Evolutionary conservation across 1,284 basidiomycete species (phyloP).

Genomic region (Termitomyces sp.): DNA sequence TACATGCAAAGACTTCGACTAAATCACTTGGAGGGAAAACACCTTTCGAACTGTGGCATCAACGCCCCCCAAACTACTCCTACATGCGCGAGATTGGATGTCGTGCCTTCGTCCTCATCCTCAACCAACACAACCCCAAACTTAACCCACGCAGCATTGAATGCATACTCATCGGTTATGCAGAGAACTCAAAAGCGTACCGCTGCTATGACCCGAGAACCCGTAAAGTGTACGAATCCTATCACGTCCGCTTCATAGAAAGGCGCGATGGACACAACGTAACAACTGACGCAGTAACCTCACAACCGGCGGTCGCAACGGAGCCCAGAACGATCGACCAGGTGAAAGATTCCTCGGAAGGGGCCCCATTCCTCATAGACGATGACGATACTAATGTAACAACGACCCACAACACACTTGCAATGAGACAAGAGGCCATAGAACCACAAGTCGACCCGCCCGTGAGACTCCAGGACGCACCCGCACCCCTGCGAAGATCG

Average conservation of each 20-base stretch:
- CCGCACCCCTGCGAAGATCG: no score
- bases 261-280: constrained; percentile 18
- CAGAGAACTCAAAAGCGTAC: constrained; percentile 21
- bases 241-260: constrained; percentile 30
- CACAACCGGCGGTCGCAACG: background rate
- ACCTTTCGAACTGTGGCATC: constrained; percentile 1
- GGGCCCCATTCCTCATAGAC: no score
- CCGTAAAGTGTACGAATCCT: constrained; percentile 19
- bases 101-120: constrained; percentile 26
- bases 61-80: background rate
- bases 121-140: constrained; percentile 14
- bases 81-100: constrained; percentile 20
- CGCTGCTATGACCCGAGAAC: constrained; percentile 22
- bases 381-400: no score
- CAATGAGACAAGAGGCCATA: background rate
- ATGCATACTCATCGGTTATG: constrained; percentile 16
- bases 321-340: background rate
- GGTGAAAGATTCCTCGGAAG: no score
- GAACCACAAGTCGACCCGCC: no score
- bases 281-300: background rate
- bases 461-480: no score
- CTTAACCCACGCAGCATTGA: constrained; percentile 23
- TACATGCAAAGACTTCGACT: constrained; percentile 12
- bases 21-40: constrained; percentile 1
- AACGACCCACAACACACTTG: background rate